phyloP scores from a whole-genome alignment of 2,329 filamentous ascomycete genomes.

The Pseudogymnoascus sp. region DNA sequence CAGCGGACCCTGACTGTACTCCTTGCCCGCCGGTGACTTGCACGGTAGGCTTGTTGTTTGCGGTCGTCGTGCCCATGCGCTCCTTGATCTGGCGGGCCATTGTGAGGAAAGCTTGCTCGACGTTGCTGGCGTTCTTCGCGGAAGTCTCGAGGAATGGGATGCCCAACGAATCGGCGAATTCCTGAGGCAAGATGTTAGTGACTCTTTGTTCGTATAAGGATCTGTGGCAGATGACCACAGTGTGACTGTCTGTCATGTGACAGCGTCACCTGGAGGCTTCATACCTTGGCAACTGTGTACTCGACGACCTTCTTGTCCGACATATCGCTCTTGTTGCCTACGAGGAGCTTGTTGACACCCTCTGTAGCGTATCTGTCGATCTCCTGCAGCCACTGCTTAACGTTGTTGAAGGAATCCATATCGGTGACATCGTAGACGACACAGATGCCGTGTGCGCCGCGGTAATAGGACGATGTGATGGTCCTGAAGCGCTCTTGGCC shows the following conservation, averaged over 20 bases:
- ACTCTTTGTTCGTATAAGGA: not conserved
- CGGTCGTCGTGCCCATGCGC: slow-evolving; percentile 92
- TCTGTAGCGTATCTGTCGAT: slow-evolving; percentile 99
- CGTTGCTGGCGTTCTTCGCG: slow-evolving; percentile 98
- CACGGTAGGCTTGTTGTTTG: slow-evolving; percentile 96
- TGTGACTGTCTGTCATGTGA: slow-evolving; percentile 14
- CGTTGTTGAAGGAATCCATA: slow-evolving; percentile 99
- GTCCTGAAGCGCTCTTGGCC: slow-evolving; percentile 99
- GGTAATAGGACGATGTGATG: slow-evolving; percentile 99
- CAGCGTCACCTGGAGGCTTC: slow-evolving; percentile 28
- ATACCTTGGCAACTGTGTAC: slow-evolving; percentile 97
- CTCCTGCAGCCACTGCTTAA: slow-evolving; percentile 99
- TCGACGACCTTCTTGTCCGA: slow-evolving; percentile 99
- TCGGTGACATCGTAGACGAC: slow-evolving; percentile 99
- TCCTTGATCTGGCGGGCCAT: slow-evolving; percentile 99
- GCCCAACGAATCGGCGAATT: slow-evolving; percentile 96
- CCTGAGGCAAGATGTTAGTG: slow-evolving; percentile 45
- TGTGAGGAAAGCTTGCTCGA: slow-evolving; percentile 98
- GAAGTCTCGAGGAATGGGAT: slow-evolving; percentile 99
- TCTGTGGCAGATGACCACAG: slow-evolving; percentile 6
- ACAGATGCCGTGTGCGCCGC: slow-evolving; percentile 97
- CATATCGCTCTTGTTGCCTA: slow-evolving; percentile 99
- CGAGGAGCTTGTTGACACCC: slow-evolving; percentile 97
- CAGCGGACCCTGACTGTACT: slow-evolving; percentile 77
- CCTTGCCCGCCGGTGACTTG: slow-evolving; percentile 93